Evolutionary conservation across 305 asterid species (phyloP), one percentile per base, ranked within the genome.

Genomic region (Andrographis paniculata): DNA sequence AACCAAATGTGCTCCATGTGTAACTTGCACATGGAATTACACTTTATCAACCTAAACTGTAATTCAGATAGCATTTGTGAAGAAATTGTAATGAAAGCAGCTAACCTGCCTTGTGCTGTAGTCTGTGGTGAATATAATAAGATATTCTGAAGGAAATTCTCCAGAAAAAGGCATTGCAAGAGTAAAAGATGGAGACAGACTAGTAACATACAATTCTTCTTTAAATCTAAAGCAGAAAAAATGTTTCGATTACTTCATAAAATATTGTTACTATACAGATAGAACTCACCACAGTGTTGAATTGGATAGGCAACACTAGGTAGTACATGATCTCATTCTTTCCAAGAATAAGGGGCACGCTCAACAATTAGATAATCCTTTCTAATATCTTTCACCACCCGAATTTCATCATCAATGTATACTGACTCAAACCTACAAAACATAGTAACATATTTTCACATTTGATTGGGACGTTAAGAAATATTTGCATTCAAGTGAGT

Each of bases 281-380:
- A 40, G 14, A 18, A 55, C 59, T 43, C 59, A 69, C 62, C 15
- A 31, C 22, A 5, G 43, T 28, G 36, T 42, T 37, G 64, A 24
- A 49, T 41, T 38, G 45, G 44, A 15, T 27, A 23, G 43, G 40
- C 8, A 14, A 37, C 42, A 37, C 8, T 2, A 33, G n/a, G 3
- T 2, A 11, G 4, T n/a, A 6, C 2, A 3, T 17, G 4, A 22
- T 18, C 59, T 83, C 70, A 83, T 62, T 80, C 95, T 48, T 71
- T 87, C 96, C 96, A 87, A 22, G 79, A 66, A 75, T 80, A 87
- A 46, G 91, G 91, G 58, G 95, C 91, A 20, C 95, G 84, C 48
- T 87, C 88, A 11, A 87, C 93, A 30, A 87, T 56, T 60, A 87
- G 59, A 72, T 83, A 87, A 56, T 83, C 96, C 40, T 73, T 68